Percentiles rank a stretch among this genome's conserved stretches.
Evolutionary conservation across 805 yeast genomes (phyloP).

Genomic region (Millerozyma acaciae): DNA sequence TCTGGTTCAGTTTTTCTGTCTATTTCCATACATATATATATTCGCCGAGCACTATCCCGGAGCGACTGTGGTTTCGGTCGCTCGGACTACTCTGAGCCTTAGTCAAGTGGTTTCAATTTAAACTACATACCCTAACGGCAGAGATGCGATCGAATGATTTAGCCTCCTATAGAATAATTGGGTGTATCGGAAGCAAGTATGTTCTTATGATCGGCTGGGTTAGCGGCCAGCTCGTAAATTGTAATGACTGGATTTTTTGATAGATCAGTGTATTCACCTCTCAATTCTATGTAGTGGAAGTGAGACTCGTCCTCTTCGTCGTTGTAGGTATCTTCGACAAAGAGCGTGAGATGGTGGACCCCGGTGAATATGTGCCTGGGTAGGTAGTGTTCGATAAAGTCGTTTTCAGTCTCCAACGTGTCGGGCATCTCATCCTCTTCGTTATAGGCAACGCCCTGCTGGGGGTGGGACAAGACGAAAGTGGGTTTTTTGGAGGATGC

Average conservation of each 20-base stretch:
- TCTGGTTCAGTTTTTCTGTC: background rate
- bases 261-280: slow-evolving; percentile 65
- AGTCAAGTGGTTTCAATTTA: too few relatives aligned
- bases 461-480: slow-evolving; percentile 60
- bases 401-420: slow-evolving; percentile 29
- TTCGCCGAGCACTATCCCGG: slow-evolving; percentile 3
- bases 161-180: slow-evolving; percentile 9
- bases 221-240: slow-evolving; percentile 86
- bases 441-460: slow-evolving; percentile 45
- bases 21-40: slow-evolving; percentile 2
- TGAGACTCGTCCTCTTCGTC: slow-evolving; percentile 52
- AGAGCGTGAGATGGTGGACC: slow-evolving; percentile 61
- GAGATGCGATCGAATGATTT: too few relatives aligned
- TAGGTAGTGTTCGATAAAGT: slow-evolving; percentile 75
- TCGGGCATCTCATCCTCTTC: slow-evolving; percentile 37
- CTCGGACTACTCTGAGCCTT: slow-evolving; percentile 11
- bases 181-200: slow-evolving; percentile 14
- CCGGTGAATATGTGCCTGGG: slow-evolving; percentile 75
- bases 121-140: too few relatives aligned
- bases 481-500: slow-evolving; percentile 47
- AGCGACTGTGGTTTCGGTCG: slow-evolving; percentile 6
- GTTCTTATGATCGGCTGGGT: slow-evolving; percentile 77
- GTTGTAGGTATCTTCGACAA: slow-evolving; percentile 56
- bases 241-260: slow-evolving; percentile 69
- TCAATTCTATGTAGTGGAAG: slow-evolving; percentile 67